Evolutionary conservation across 352 stramenopile species (phyloP), one percentile per base, ranked within the genome.

Genomic region (Globisporangium rhizosaccharum): DNA sequence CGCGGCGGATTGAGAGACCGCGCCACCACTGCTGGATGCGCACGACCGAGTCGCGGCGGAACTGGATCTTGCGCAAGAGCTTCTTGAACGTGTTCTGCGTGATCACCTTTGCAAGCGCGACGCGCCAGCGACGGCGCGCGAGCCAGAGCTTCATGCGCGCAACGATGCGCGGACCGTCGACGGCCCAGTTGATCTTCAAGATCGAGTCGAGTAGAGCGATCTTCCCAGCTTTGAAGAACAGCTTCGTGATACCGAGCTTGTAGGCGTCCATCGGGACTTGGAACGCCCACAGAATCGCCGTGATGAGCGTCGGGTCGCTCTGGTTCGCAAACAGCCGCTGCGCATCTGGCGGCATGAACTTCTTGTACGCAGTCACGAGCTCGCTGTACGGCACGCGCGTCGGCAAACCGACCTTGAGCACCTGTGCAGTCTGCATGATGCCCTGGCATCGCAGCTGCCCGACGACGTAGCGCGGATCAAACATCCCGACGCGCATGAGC

Each of bases 1-100:
- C 67, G 59, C 85, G 83, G 54, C 83, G 83, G 48, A 91, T 68
- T 30, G 75, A 76, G 20, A 86, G 58, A 14, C 79, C 80, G 58
- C 85, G 85, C 85, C 85, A 95, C 85, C 85, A 95, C 57, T 82
- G 81, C 72, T 95, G 85, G 58, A 95, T 88, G 53, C 75, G 75
- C 30, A 80, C 67, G 20, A 87, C 75, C 30, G 74, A 73, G 49
- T 87, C 72, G 45, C 71, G 67, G 57, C 79, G 79, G 60, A 79
- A 81, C 61, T 86, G 76, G 59, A 89, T 89, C 63, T 76, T 82
- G 61, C 71, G 70, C 56, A 76, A 67, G 30, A 87, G 55, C 10
- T 55, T 56, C 57, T 71, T 72, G 61, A 82, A 86, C 17, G 61
- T 57, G 56, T 85, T 83, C 63, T 88, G 79, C 46, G 79, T 66